Conservation (phyloP, 1,139 yeast species). For the Yamadazyma conglobata region DNA sequence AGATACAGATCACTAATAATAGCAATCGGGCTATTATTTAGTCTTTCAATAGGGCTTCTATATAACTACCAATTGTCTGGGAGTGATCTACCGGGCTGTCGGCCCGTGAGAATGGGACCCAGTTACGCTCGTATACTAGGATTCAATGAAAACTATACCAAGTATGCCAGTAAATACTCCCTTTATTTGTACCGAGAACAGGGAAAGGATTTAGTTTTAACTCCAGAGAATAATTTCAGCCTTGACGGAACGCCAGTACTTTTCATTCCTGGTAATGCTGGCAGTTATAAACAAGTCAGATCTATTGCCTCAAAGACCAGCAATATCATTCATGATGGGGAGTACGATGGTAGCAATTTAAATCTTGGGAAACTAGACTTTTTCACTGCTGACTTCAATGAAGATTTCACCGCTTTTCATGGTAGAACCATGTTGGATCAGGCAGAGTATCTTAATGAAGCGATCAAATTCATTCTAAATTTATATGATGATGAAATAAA, state of each 20-base stretch:
- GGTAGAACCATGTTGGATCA: constrained; percentile 92
- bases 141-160: constrained; percentile 68
- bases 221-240: constrained; percentile 30
- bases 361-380: constrained; percentile 55
- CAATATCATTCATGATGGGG: constrained; percentile 39
- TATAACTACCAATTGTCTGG: constrained; percentile 23
- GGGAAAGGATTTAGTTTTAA: constrained; percentile 59
- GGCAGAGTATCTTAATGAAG: constrained; percentile 90
- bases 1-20: constrained; percentile 3
- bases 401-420: constrained; percentile 94
- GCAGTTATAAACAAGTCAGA: constrained; percentile 84
- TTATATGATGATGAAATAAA: constrained; percentile 45
- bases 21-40: constrained; percentile 10
- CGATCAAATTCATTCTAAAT: constrained; percentile 68
- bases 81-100: constrained; percentile 44
- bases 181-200: constrained; percentile 78
- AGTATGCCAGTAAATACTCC: constrained; percentile 75
- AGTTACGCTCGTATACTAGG: constrained; percentile 70
- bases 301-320: constrained; percentile 84
- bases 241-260: constrained; percentile 80
- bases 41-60: constrained; percentile 6
- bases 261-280: constrained; percentile 97
- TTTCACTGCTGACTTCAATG: constrained; percentile 90
- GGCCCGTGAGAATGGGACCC: constrained; percentile 69
- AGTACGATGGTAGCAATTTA: constrained; percentile 23